These are phyloP conservation scores for Graphiopsis chlorocephala DNA, from an alignment of 2,329 filamentous ascomycete genomes.

Conservation along the genomic window DNA sequence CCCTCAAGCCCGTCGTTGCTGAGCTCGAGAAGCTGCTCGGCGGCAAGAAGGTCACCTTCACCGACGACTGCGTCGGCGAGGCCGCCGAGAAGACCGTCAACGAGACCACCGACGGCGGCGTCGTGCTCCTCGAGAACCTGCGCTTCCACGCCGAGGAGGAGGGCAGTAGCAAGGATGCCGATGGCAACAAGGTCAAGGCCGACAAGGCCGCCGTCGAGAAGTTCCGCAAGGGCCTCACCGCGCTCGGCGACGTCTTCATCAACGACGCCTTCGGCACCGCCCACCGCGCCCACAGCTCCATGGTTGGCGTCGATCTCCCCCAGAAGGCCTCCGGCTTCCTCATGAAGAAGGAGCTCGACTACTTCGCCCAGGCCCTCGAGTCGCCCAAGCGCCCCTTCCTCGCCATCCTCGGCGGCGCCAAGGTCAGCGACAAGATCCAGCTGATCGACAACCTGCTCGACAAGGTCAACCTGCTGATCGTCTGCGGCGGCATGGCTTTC, in stretches of 20 bases:
- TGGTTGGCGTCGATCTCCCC: constrained; percentile 94
- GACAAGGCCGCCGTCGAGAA: constrained; percentile 88
- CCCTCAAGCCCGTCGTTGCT: constrained; percentile 80
- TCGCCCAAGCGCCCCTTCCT: constrained; percentile 92
- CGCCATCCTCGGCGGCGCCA: constrained; percentile 95
- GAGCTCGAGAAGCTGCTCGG: constrained; percentile 77
- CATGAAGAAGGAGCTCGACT: constrained; percentile 99
- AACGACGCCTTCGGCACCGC: constrained; percentile 99
- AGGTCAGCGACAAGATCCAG: constrained; percentile 99
- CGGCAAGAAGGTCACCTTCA: constrained; percentile 79
- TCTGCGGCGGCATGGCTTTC: constrained; percentile 98
- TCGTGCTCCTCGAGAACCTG: constrained; percentile 94
- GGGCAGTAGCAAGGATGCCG: constrained; percentile 87
- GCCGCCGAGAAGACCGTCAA: constrained; percentile 88
- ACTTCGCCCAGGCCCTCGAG: constrained; percentile 97
- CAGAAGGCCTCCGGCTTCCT: constrained; percentile 98
- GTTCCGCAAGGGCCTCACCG: constrained; percentile 93
- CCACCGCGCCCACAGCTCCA: constrained; percentile 97
- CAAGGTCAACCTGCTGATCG: constrained; percentile 95
- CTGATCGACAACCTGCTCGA: constrained; percentile 97
- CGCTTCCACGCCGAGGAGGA: constrained; percentile 98
- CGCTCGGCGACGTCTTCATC: constrained; percentile 92
- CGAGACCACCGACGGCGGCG: constrained; percentile 74
- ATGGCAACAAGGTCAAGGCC: constrained; percentile 97
- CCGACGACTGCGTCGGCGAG: constrained; percentile 83